A percentile compares a stretch with the other conserved stretches of the same genome.
Conservation (phyloP, 106 monocot genomes). For the Phalaenopsis equestris region DNA sequence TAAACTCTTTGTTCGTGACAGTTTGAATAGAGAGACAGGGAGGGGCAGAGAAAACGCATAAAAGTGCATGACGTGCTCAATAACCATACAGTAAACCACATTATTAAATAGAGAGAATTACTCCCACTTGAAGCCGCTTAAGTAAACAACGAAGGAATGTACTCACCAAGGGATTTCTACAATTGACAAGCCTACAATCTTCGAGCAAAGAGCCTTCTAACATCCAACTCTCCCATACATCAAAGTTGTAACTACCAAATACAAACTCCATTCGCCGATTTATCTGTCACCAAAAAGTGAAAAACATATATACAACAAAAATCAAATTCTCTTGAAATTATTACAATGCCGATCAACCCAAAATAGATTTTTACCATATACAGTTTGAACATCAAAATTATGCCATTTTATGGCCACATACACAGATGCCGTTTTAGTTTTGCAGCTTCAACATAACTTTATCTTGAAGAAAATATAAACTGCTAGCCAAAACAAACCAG, state of each 20-base stretch:
- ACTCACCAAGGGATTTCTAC: conserved; percentile 37
- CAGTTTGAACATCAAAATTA: too few relatives aligned
- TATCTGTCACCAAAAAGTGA: conserved; percentile 22
- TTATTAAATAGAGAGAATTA: neutral
- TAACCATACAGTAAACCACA: neutral
- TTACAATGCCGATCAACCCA: neutral
- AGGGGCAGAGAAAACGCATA: neutral
- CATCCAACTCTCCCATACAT: conserved; percentile 55
- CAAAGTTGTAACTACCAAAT: conserved; percentile 49
- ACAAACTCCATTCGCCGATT: conserved; percentile 50
- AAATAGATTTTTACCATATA: too few relatives aligned
- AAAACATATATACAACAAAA: neutral
- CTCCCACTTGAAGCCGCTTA: neutral
- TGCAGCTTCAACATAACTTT: too few relatives aligned
- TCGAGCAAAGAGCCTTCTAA: conserved; percentile 41
- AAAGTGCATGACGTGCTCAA: neutral
- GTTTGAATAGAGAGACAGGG: neutral
- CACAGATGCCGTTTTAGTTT: too few relatives aligned
- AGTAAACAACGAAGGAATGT: neutral
- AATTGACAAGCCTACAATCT: conserved; percentile 47
- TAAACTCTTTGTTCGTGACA: neutral
- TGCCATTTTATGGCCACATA: too few relatives aligned
- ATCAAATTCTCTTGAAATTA: neutral
- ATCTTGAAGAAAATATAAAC: too few relatives aligned
- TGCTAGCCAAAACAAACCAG: too few relatives aligned